phyloP scores from a whole-genome alignment of 306 rosid genomes.

The Sicyos baderoa region DNA sequence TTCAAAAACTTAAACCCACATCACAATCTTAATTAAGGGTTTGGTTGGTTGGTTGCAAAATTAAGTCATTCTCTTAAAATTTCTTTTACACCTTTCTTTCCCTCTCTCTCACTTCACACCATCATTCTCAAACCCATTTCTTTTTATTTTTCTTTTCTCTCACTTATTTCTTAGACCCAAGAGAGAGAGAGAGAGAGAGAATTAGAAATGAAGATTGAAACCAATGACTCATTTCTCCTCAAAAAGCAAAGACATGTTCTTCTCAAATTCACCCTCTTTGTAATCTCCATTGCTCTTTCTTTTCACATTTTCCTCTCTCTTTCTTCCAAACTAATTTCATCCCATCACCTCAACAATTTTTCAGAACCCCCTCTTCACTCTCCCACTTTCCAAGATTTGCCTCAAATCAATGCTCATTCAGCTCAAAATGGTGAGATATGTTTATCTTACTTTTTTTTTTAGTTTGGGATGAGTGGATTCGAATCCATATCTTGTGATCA shows the following conservation, averaged over 20 bases:
- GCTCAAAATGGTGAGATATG: conserved; percentile 26
- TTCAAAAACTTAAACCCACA: conserved; percentile 3
- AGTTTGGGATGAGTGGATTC: too few species aligned
- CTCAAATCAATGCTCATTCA: neutral
- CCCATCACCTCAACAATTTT: neutral
- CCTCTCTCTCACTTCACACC: neutral
- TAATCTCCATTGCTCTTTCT: conserved; percentile 33
- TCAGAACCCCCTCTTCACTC: neutral
- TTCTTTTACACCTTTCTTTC: neutral
- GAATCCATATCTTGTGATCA: too few species aligned
- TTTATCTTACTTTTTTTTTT: neutral
- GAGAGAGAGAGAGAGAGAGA: conserved; percentile 28
- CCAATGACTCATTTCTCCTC: conserved; percentile 22
- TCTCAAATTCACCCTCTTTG: conserved; percentile 30
- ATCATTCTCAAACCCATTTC: neutral
- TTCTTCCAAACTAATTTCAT: conserved; percentile 23
- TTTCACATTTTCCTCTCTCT: conserved; percentile 32
- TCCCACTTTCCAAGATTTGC: neutral
- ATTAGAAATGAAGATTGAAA: conserved; percentile 23
- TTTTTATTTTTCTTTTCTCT: neutral
- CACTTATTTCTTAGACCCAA: neutral
- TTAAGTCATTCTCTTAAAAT: neutral
- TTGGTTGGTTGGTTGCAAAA: neutral
- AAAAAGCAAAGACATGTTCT: conserved; percentile 23
- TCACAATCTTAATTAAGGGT: neutral